Conservation (phyloP, 2,329 filamentous ascomycete genomes). For the Graphilbum fragrans region DNA sequence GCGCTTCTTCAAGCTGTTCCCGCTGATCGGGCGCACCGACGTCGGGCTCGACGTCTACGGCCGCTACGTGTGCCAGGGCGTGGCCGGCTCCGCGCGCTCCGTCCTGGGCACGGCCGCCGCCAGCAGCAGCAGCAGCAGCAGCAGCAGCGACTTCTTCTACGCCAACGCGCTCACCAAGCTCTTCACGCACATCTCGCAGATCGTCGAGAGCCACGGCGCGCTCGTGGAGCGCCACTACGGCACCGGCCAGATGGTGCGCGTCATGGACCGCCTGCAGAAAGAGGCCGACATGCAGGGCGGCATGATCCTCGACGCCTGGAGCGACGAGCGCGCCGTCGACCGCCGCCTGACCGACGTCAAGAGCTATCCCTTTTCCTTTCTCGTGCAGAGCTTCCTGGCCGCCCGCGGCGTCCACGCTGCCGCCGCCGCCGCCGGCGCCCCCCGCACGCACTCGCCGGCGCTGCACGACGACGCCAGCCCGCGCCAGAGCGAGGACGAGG, state of each 20-base stretch:
- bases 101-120: slow-evolving; percentile 61
- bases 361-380: slow-evolving; percentile 93
- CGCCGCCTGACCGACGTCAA: slow-evolving; percentile 88
- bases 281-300: slow-evolving; percentile 95
- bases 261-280: slow-evolving; percentile 84
- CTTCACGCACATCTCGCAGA: slow-evolving; percentile 96
- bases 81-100: slow-evolving; percentile 68
- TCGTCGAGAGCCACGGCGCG: slow-evolving; percentile 81
- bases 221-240: slow-evolving; percentile 94
- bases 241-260: slow-evolving; percentile 80
- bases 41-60: slow-evolving; percentile 92
- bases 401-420: slow-evolving; percentile 23
- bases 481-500: slow-evolving; percentile 74
- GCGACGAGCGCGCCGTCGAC: slow-evolving; percentile 74
- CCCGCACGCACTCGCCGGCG: not conserved
- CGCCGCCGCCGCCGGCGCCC: slow-evolving; percentile 17
- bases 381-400: slow-evolving; percentile 86
- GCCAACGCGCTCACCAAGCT: slow-evolving; percentile 80
- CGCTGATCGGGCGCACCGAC: slow-evolving; percentile 78
- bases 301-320: slow-evolving; percentile 91
- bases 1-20: slow-evolving; percentile 95
- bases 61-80: slow-evolving; percentile 88
- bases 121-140: slow-evolving; percentile 16
- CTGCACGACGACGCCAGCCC: slow-evolving; percentile 22
- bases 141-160: slow-evolving; percentile 62